Base-by-base conservation (phyloP, 257 asterid species). In the Thymus mandschuricus region DNA sequence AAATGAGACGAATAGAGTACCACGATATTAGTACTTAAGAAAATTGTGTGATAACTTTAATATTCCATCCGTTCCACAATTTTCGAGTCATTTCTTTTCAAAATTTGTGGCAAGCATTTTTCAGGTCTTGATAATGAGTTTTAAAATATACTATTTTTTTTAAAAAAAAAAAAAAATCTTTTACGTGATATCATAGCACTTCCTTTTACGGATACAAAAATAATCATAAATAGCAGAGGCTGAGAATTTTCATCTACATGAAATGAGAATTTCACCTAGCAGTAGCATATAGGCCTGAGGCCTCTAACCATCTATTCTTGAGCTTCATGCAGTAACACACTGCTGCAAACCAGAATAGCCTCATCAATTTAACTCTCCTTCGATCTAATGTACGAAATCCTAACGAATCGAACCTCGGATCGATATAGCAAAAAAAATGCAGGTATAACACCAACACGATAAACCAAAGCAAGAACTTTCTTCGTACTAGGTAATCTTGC, bases 321-420 rank as follows among this genome's bases (percentile, higher is more conserved):
- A 21, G 21, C 21, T 21, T 21, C 0, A 21, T 21, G 21, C 21
- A 21, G 21, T 21, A 21, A 21, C 21, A 21, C 21, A 21, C 21
- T 21, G 21, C 21, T 21, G 21, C 21, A 21, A 21, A 21, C 21
- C 21, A 21, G 21, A 21, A 21, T 15, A 51, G 3, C 10, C 69
- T 30, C 35, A 52, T 31, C 59, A 33, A 13, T 60, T 27, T 55
- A 59, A 71, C 74, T 76, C 74, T 30, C 58, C 40, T 57, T 55
- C 34, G 44, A 62, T 35, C 67, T 31, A 59, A 71, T 60, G 70
- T 31, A 34, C 11, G 4, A 61, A 64, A n/a, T 46, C 69, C 60
- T 56, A 64, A 55, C 79, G 62, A 46, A 57, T 46, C 38, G 30
- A 45, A 69, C 21, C 43, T 54, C 11, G 55, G 29, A 29, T n/a